Evolutionary conservation across 176 grass and related monocot genomes (phyloP).

Genomic region (Aegilops tauschii): DNA sequence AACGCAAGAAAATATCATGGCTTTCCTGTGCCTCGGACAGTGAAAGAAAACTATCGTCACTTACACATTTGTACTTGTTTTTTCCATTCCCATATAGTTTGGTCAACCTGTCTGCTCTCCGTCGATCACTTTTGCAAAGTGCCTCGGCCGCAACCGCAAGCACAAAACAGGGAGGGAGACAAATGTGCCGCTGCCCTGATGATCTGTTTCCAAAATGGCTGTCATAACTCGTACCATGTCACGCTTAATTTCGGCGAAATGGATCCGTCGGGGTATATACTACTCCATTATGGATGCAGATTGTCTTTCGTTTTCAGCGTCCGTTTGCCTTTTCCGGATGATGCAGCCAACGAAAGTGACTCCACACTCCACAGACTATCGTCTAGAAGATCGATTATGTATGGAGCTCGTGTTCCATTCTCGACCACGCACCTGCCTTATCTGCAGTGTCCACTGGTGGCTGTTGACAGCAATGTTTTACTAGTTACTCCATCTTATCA

Average conservation of each 20-base stretch:
- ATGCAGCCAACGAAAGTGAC: neutral
- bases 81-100: neutral
- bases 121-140: neutral
- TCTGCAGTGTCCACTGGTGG: neutral
- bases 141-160: neutral
- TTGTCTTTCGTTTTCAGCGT: constrained; percentile 38
- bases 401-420: constrained; percentile 13
- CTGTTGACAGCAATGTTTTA: neutral
- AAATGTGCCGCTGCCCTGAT: neutral
- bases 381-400: constrained; percentile 10
- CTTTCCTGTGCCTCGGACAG: neutral
- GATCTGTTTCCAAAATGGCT: neutral
- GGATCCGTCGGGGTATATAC: neutral
- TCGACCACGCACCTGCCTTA: neutral
- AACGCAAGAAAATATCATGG: neutral
- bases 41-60: neutral
- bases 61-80: neutral
- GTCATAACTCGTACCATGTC: neutral
- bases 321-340: constrained; percentile 6
- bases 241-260: constrained; percentile 1
- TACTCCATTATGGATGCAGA: neutral
- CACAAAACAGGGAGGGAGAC: neutral
- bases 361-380: neutral
- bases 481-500: neutral
- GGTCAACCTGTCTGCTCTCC: neutral